Conservation (phyloP, 2,329 filamentous ascomycete genomes). For the Diaporthe sp. region DNA sequence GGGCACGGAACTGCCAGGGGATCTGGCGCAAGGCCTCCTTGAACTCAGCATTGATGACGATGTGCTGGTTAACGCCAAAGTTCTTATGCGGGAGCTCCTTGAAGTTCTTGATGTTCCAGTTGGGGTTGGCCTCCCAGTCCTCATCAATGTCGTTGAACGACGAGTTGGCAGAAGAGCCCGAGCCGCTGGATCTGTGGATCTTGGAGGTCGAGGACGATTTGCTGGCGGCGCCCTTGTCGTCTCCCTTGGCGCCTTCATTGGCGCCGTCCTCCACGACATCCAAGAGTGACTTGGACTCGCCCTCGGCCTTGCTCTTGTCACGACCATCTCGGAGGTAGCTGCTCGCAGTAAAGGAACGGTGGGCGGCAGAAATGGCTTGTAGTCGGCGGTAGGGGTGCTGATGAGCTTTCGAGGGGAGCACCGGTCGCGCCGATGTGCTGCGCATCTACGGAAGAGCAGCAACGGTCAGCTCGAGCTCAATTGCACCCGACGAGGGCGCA, state of each 20-base stretch:
- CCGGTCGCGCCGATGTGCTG: constrained; percentile 34
- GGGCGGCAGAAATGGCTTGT: constrained; percentile 35
- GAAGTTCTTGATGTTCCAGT: constrained; percentile 79
- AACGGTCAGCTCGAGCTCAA: constrained; percentile 29
- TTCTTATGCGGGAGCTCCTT: constrained; percentile 81
- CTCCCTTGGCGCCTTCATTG: constrained; percentile 18
- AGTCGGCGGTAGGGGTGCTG: constrained; percentile 37
- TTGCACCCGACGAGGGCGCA: not conserved
- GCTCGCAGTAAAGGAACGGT: constrained; percentile 34
- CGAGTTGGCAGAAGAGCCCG: constrained; percentile 43
- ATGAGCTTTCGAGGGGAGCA: constrained; percentile 19
- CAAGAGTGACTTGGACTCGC: constrained; percentile 11
- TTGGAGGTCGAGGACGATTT: constrained; percentile 33
- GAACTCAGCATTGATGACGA: constrained; percentile 95
- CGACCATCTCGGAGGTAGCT: constrained; percentile 21
- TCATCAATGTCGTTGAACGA: constrained; percentile 43
- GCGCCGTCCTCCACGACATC: constrained; percentile 8
- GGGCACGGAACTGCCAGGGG: constrained; percentile 90
- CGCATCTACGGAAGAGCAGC: constrained; percentile 24
- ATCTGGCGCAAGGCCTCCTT: constrained; percentile 90
- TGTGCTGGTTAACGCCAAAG: constrained; percentile 96
- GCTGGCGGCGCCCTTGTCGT: not conserved
- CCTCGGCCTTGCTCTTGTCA: constrained; percentile 14
- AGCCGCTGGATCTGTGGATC: constrained; percentile 45
- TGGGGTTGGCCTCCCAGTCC: constrained; percentile 82